Base-by-base conservation (phyloP, 78 protist species). In the Emiliania huxleyi region DNA sequence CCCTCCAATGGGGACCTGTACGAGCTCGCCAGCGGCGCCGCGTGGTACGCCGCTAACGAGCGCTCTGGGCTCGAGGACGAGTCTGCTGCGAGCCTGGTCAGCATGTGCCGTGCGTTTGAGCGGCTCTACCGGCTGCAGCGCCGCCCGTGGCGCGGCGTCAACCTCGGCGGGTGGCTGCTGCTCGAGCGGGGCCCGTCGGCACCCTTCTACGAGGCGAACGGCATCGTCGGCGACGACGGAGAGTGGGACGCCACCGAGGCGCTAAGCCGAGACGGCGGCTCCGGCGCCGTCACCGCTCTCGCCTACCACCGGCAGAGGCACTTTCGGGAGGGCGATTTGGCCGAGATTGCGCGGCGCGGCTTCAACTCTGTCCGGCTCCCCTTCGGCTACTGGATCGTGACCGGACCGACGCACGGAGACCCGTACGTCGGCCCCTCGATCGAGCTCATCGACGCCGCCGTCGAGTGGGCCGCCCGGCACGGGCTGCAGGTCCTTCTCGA, bases 151-250 rank as follows among this genome's bases (percentile, higher is more conserved):
- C 12, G 2, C 37, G 75, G 75, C 33, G 75, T 69, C 37, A 69
- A 69, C 75, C 75, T 69, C 37, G 75, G 75, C n/a, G 75, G 75
- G 12, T 69, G 75, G 75, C n/a, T 69, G 75, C 38, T 69, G 75
- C 75, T 69, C 75, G 75, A 69, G 75, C 33, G 33, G 3, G 75
- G 75, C 38, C 75, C 75, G 11, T 12, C 75, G 37, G 75, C 75
- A 4, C 75, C 75, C 33, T 26, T 69, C n/a, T 69, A 26, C n/a
- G 37, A 69, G 37, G 33, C 18, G 33, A 12, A 69, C 37, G 75
- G 75, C 75, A 52, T 52, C 62, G 38, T 15, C 23, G 75, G 33
- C 33, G 75, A 26, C 37, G 3, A 19, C 12, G 75, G 75, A 4
- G 75, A 69, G 75, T 69, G 75, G 75, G 75, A 12, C 75, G 18